A percentile compares a stretch with the other conserved stretches of the same genome.
Conservation (phyloP, 2,329 filamentous ascomycete species). For the Dactylellina cionopaga region DNA sequence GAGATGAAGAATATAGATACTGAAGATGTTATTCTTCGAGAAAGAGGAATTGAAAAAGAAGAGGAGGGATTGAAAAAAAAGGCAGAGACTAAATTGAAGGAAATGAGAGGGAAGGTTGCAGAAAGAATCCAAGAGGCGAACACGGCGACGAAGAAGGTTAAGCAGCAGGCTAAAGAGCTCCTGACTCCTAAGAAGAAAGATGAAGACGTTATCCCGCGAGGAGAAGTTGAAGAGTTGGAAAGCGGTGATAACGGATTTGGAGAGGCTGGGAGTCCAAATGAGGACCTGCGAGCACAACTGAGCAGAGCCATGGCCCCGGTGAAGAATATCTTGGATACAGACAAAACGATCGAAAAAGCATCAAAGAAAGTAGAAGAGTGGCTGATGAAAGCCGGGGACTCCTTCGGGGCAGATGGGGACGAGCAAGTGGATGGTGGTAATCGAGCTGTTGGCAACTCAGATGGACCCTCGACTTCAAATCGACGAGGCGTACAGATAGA, state of each 20-base stretch:
- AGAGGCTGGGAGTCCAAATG: slow-evolving; percentile 7
- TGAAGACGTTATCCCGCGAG: slow-evolving; percentile 10
- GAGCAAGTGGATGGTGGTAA: background rate
- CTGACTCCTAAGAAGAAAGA: slow-evolving; percentile 20
- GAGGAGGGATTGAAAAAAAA: slow-evolving; percentile 27
- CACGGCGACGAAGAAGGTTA: slow-evolving; percentile 27
- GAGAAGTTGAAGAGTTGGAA: slow-evolving; percentile 2
- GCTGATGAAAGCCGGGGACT: slow-evolving; percentile 37
- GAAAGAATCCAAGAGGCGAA: slow-evolving; percentile 37
- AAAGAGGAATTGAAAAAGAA: background rate
- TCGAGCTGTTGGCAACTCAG: background rate
- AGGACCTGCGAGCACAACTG: slow-evolving; percentile 36
- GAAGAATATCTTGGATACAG: slow-evolving; percentile 24
- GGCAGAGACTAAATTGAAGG: slow-evolving; percentile 14
- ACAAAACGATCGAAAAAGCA: slow-evolving; percentile 33
- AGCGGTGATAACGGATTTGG: background rate
- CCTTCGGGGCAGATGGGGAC: slow-evolving; percentile 24
- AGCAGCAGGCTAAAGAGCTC: slow-evolving; percentile 14
- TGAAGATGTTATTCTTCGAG: slow-evolving; percentile 2
- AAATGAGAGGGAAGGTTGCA: slow-evolving; percentile 34
- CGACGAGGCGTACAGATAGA: background rate
- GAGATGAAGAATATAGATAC: slow-evolving; percentile 28
- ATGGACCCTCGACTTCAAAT: background rate
- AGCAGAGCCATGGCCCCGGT: slow-evolving; percentile 39
- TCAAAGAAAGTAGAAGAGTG: slow-evolving; percentile 46